phyloP scores from a whole-genome alignment of 2,329 filamentous ascomycete species.

The Pseudocercospora cruenta region DNA sequence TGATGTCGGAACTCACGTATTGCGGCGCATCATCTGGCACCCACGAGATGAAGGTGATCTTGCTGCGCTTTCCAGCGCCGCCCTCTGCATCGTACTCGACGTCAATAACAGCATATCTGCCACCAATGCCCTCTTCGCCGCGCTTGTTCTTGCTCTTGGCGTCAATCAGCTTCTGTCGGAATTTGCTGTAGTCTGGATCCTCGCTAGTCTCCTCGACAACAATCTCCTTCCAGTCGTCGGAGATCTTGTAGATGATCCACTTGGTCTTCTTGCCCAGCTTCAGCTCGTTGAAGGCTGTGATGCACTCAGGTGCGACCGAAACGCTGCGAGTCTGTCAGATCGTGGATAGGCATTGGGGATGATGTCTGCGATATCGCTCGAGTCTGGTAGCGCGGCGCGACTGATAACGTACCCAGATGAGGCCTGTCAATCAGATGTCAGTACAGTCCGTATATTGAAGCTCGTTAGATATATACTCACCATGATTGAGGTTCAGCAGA shows the following conservation, averaged over 20 bases:
- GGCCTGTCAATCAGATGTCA: slow-evolving; percentile 23
- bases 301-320: slow-evolving; percentile 72
- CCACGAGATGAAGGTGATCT: slow-evolving; percentile 79
- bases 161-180: slow-evolving; percentile 75
- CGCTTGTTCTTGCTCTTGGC: slow-evolving; percentile 73
- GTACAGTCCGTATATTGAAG: background rate
- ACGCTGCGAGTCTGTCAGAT: slow-evolving; percentile 57
- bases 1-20: slow-evolving; percentile 60
- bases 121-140: slow-evolving; percentile 62
- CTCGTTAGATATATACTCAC: slow-evolving; percentile 9
- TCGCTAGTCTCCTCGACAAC: slow-evolving; percentile 74
- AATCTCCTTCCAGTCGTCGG: slow-evolving; percentile 80
- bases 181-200: slow-evolving; percentile 69
- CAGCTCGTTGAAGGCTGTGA: slow-evolving; percentile 72
- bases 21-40: slow-evolving; percentile 79
- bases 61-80: slow-evolving; percentile 74
- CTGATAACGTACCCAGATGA: slow-evolving; percentile 27
- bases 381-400: slow-evolving; percentile 3
- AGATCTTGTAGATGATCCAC: slow-evolving; percentile 88
- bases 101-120: slow-evolving; percentile 83
- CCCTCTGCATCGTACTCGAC: slow-evolving; percentile 74
- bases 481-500: slow-evolving; percentile 20
- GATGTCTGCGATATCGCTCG: slow-evolving; percentile 11
- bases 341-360: slow-evolving; percentile 4
- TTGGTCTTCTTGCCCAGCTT: slow-evolving; percentile 78